Percentiles rank a stretch among this genome's conserved stretches.
These are phyloP conservation scores for Apiotrichum siamense DNA, from an alignment of 1,284 basidiomycete genomes.

Conservation along the genomic window DNA sequence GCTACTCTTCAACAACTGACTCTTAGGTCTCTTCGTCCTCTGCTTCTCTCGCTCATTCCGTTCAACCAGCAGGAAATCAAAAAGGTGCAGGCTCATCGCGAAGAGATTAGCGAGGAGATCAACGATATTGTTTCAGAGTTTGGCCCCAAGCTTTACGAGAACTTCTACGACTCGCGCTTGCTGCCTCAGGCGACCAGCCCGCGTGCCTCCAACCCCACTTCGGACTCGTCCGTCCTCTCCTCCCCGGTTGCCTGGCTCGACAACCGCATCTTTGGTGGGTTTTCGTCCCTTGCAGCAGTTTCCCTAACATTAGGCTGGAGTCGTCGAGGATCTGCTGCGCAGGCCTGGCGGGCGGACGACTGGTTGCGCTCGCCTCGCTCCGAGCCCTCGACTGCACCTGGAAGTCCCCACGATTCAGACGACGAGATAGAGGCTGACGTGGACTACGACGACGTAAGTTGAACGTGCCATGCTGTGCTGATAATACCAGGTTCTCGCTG, in stretches of 20 bases:
- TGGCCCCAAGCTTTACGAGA: conserved; percentile 78
- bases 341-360: conserved; percentile 41
- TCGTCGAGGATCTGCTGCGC: conserved; percentile 35
- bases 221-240: conserved; percentile 42
- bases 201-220: conserved; percentile 44
- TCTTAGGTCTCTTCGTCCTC: conserved; percentile 79
- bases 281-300: not conserved
- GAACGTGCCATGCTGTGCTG: conserved; percentile 14
- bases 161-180: conserved; percentile 83
- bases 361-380: conserved; percentile 25
- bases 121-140: conserved; percentile 81
- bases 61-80: conserved; percentile 82
- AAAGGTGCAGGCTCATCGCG: conserved; percentile 70
- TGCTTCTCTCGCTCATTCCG: conserved; percentile 83
- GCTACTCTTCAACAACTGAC: not conserved
- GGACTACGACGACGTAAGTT: conserved; percentile 49
- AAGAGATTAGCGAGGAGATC: conserved; percentile 77
- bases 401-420: conserved; percentile 44
- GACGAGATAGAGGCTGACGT: conserved; percentile 47
- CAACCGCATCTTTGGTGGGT: conserved; percentile 45
- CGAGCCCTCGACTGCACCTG: conserved; percentile 32
- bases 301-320: conserved; percentile 31
- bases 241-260: conserved; percentile 48
- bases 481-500: conserved; percentile 25
- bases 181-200: conserved; percentile 75